Conservation (phyloP, 2,329 filamentous ascomycete species). For the Coniosporium tulheliwenetii region DNA sequence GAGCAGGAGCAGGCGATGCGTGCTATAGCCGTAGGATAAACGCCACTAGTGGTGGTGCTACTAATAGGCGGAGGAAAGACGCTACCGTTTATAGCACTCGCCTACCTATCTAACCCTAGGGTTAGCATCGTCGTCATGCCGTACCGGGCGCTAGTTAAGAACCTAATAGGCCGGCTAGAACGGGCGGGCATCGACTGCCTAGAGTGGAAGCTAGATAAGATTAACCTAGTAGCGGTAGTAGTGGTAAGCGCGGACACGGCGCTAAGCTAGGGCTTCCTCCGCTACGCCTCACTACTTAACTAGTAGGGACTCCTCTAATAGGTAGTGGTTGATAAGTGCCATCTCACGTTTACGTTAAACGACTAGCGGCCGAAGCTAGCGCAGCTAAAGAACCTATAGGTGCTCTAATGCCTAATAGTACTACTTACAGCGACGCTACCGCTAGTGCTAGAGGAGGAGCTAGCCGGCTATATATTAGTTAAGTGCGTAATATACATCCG, state of each 20-base stretch:
- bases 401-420: too few species aligned
- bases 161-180: slow-evolving; percentile 3
- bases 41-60: too few species aligned
- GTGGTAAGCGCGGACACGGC: slow-evolving; percentile 6
- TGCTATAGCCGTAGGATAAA: slow-evolving; percentile 4
- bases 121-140: slow-evolving; percentile 6
- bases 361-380: too few species aligned
- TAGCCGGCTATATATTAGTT: too few species aligned
- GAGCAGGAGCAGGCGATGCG: slow-evolving; percentile 6
- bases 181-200: slow-evolving; percentile 1
- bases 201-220: slow-evolving; percentile 6
- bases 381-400: too few species aligned
- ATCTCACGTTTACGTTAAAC: slow-evolving; percentile 9
- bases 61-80: too few species aligned
- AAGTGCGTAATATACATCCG: too few species aligned
- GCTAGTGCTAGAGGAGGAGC: too few species aligned
- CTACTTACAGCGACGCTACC: too few species aligned
- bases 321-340: slow-evolving; percentile 7
- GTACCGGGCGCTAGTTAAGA: not conserved
- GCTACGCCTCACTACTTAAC: too few species aligned
- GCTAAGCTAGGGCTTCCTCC: slow-evolving; percentile 4
- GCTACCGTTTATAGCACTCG: slow-evolving; percentile 9
- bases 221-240: slow-evolving; percentile 5
- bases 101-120: slow-evolving; percentile 4
- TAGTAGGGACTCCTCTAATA: slow-evolving; percentile 5